phyloP scores from a whole-genome alignment of 306 rosid genomes.

The Malus fusca region DNA sequence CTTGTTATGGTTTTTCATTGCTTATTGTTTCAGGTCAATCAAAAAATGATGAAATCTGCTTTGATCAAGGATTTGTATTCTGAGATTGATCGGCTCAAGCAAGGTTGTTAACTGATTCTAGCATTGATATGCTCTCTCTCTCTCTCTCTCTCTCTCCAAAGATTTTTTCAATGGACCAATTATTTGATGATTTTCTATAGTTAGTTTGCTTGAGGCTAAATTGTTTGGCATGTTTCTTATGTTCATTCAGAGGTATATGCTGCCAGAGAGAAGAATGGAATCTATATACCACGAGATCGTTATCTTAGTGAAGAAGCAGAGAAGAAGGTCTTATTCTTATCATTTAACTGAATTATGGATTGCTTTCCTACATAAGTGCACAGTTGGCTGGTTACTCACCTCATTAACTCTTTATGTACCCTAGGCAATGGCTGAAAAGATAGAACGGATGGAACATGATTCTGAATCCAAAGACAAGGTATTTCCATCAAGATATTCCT shows the following conservation, averaged over 20 bases:
- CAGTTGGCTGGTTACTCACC: slow-evolving; percentile 8
- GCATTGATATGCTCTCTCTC: slow-evolving; percentile 5
- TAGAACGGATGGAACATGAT: slow-evolving; percentile 92
- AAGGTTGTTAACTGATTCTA: slow-evolving; percentile 49
- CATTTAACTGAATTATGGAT: not conserved
- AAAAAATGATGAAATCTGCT: slow-evolving; percentile 99
- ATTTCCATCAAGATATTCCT: slow-evolving; percentile 19
- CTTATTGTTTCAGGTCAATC: slow-evolving; percentile 64
- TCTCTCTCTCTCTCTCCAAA: not conserved
- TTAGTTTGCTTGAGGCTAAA: not conserved
- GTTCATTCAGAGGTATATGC: slow-evolving; percentile 77
- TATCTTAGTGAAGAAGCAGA: slow-evolving; percentile 93
- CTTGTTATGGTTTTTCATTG: slow-evolving; percentile 20
- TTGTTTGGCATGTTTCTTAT: slow-evolving; percentile 5
- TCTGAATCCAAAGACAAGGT: slow-evolving; percentile 98
- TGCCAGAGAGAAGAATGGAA: slow-evolving; percentile 98
- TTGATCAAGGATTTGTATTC: slow-evolving; percentile 92
- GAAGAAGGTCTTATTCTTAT: slow-evolving; percentile 61
- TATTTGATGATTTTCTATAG: not conserved
- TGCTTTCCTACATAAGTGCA: not conserved
- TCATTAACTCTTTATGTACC: slow-evolving; percentile 11
- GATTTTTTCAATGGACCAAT: not conserved
- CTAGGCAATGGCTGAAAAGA: slow-evolving; percentile 95
- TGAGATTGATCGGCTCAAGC: slow-evolving; percentile 94
- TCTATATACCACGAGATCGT: slow-evolving; percentile 98